These are phyloP conservation scores for Tolypocladium endophyticum DNA, from an alignment of 2,329 filamentous ascomycete genomes.

Conservation along the genomic window DNA sequence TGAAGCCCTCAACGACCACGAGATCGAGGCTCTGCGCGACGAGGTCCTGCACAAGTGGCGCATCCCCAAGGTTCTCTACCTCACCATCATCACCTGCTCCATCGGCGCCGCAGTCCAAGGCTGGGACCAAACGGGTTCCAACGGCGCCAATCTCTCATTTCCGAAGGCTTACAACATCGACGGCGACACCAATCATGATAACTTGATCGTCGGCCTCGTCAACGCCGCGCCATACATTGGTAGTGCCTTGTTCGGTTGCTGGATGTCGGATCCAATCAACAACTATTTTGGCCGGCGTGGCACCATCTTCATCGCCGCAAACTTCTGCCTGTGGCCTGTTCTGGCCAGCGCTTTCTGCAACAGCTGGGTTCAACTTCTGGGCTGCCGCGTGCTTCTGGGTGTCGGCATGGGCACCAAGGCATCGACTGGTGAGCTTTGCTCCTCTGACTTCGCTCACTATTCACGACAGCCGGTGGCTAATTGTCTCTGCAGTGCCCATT, in stretches of 20 bases:
- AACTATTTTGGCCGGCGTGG: constrained; percentile 32
- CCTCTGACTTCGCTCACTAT: too few relatives aligned
- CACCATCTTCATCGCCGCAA: constrained; percentile 61
- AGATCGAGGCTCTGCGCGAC: constrained; percentile 47
- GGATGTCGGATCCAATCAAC: constrained; percentile 56
- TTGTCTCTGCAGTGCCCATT: constrained; percentile 44
- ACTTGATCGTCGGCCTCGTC: constrained; percentile 53
- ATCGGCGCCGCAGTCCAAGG: constrained; percentile 61
- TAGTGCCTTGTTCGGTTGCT: constrained; percentile 44
- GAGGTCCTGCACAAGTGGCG: constrained; percentile 61
- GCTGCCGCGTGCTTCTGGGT: constrained; percentile 62
- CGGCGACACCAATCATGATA: constrained; percentile 21
- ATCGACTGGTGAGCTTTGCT: constrained; percentile 34
- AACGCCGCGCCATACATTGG: constrained; percentile 47
- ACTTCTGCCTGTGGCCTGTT: constrained; percentile 59
- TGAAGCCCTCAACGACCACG: constrained; percentile 46
- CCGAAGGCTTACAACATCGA: constrained; percentile 38
- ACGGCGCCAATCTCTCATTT: constrained; percentile 54
- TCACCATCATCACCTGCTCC: constrained; percentile 58
- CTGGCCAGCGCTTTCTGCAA: constrained; percentile 63
- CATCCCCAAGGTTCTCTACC: constrained; percentile 49
- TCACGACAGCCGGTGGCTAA: background rate
- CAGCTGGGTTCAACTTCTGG: constrained; percentile 61
- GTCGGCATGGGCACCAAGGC: constrained; percentile 70
- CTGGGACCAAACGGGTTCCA: constrained; percentile 57